phyloP scores from a whole-genome alignment of 768 basidiomycete species.

The Leucocoprinus leucothites region DNA sequence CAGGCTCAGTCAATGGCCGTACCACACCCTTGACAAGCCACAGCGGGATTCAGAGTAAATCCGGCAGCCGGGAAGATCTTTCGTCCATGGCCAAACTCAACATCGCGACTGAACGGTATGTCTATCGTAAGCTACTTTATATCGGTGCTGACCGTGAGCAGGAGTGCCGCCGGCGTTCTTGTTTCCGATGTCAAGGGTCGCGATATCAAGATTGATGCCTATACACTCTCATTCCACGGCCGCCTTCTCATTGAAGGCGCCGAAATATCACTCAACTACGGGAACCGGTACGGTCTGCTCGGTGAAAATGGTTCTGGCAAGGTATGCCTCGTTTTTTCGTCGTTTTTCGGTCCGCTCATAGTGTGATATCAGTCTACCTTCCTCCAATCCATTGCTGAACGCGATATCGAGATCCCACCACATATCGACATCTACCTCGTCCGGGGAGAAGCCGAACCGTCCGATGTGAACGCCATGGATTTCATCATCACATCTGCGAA shows the following conservation, averaged over 20 bases:
- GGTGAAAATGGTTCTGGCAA: slow-evolving; percentile 99
- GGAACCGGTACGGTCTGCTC: slow-evolving; percentile 90
- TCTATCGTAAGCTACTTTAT: background rate
- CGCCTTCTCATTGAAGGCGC: slow-evolving; percentile 69
- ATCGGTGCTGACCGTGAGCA: slow-evolving; percentile 22
- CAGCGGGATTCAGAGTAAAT: slow-evolving; percentile 74
- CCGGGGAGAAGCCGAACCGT: slow-evolving; percentile 91
- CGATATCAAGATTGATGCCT: slow-evolving; percentile 97
- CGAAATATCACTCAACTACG: slow-evolving; percentile 81
- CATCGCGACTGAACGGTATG: slow-evolving; percentile 85
- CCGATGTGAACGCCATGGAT: slow-evolving; percentile 93
- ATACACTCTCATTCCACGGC: slow-evolving; percentile 96
- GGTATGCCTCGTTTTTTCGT: slow-evolving; percentile 40
- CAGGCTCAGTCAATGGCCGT: slow-evolving; percentile 60
- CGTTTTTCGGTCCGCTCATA: background rate
- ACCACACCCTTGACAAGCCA: slow-evolving; percentile 83
- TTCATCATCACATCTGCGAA: slow-evolving; percentile 93
- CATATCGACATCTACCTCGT: slow-evolving; percentile 99
- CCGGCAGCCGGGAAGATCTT: slow-evolving; percentile 82
- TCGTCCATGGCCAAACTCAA: slow-evolving; percentile 74
- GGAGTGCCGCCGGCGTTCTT: slow-evolving; percentile 89
- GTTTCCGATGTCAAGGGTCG: slow-evolving; percentile 90
- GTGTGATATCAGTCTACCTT: slow-evolving; percentile 73
- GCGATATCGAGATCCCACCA: slow-evolving; percentile 90
- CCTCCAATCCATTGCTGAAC: slow-evolving; percentile 91